Evolutionary conservation across 1,139 yeast genomes (phyloP).

Genomic region (Maudiozyma humilis): DNA sequence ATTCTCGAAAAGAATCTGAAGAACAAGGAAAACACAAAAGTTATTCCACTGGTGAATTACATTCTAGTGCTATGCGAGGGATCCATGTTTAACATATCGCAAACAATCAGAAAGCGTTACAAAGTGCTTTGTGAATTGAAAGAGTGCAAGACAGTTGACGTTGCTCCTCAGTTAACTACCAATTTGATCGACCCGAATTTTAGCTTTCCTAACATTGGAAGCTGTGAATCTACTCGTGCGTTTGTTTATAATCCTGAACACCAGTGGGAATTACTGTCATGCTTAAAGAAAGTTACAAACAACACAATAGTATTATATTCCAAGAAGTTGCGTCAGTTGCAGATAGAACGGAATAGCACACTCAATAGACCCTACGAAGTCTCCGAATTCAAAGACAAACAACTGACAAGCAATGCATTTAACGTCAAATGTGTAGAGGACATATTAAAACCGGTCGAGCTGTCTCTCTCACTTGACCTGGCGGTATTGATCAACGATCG

Average conservation of each 20-base stretch:
- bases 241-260: conserved; percentile 22
- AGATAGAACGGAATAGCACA: conserved; percentile 32
- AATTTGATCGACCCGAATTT: conserved; percentile 12
- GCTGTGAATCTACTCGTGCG: conserved; percentile 10
- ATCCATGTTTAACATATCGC: conserved; percentile 24
- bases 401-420: conserved; percentile 10
- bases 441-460: conserved; percentile 32
- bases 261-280: conserved; percentile 23
- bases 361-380: conserved; percentile 24
- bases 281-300: conserved; percentile 16
- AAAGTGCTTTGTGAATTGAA: conserved; percentile 22
- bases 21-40: conserved; percentile 14
- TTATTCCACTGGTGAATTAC: conserved; percentile 27
- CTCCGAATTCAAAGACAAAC: conserved; percentile 18
- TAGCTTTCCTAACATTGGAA: conserved; percentile 13
- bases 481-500: conserved; percentile 26
- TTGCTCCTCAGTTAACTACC: conserved; percentile 15
- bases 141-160: conserved; percentile 17
- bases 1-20: conserved; percentile 20
- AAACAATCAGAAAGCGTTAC: conserved; percentile 23
- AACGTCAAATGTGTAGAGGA: conserved; percentile 31
- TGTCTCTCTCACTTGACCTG: conserved; percentile 28
- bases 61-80: conserved; percentile 27
- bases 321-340: conserved; percentile 39
- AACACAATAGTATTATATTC: conserved; percentile 44